These are phyloP conservation scores for Globisporangium canariense DNA, from an alignment of 352 stramenopile species.

Conservation along the genomic window DNA sequence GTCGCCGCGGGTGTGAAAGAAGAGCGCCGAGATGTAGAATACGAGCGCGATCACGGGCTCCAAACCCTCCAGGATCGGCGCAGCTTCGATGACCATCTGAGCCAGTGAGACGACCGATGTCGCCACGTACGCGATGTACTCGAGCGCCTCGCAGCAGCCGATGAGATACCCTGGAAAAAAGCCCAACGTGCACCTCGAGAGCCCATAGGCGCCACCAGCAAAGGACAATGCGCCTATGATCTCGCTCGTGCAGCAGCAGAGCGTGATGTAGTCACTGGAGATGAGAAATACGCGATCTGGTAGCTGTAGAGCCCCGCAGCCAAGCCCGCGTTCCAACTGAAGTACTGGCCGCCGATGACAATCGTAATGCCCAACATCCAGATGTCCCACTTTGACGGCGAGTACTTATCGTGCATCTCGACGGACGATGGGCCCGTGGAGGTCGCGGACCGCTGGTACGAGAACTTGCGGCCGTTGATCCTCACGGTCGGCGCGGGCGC, in stretches of 20 bases:
- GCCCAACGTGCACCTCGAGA: slow-evolving; percentile 16
- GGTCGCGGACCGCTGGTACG: not conserved
- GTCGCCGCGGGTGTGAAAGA: slow-evolving; percentile 18
- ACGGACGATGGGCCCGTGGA: not conserved
- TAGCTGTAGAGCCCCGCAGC: slow-evolving; percentile 20
- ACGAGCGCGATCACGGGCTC: slow-evolving; percentile 10
- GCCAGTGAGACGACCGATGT: slow-evolving; percentile 17
- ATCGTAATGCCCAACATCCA: slow-evolving; percentile 33
- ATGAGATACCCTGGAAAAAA: slow-evolving; percentile 22
- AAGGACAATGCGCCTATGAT: slow-evolving; percentile 30
- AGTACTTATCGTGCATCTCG: not conserved
- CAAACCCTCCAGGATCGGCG: not conserved
- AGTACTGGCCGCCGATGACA: slow-evolving; percentile 33
- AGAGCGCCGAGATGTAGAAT: slow-evolving; percentile 21
- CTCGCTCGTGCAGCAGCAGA: slow-evolving; percentile 29
- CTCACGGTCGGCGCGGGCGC: not conserved
- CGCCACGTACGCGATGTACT: slow-evolving; percentile 45
- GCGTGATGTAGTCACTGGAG: slow-evolving; percentile 19
- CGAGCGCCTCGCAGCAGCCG: slow-evolving; percentile 37
- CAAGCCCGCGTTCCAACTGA: slow-evolving; percentile 30
- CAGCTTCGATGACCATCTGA: slow-evolving; percentile 15
- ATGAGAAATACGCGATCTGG: slow-evolving; percentile 20
- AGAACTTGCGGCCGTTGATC: slow-evolving; percentile 1
- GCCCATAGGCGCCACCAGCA: slow-evolving; percentile 18
- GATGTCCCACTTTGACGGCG: slow-evolving; percentile 37